Evolutionary conservation across 2,329 filamentous ascomycete species (phyloP), one percentile per base, ranked within the genome.

Genomic region (Colletotrichum siamense): DNA sequence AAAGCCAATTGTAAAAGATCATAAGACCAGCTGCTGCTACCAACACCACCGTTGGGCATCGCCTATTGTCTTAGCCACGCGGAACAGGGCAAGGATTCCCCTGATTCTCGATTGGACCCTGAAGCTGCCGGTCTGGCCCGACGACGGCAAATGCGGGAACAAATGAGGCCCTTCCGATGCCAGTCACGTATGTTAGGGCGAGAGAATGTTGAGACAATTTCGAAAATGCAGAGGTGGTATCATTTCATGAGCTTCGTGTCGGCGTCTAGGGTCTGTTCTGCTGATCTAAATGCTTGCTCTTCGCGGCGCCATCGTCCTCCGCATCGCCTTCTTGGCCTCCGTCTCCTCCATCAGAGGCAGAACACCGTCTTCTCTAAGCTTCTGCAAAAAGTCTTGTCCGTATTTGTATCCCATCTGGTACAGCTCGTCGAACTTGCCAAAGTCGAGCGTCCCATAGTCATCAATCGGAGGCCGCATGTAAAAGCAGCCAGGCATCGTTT

Each of bases 391-490:
- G 70, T 95, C 92, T 83, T 94, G 94, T 6, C 96, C 97, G 82
- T 93, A 99, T 71, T 91, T 90, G 85, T 98, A 98, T 2, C 97
- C 98, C 13, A 98, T 90, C 79, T 94, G 90, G 82, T 98, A 98
- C 70, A 99, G 96, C 88, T 99, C 98, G 81, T 99, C 96, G 84
- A 99, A 99, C 84, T 98, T 98, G 77, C 93, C 95, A 87, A 99
- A 99, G 75, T 99, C 97, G 34, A 99, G 88, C 2, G 97, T 99
- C 6, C 96, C 97, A 80, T 98, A 99, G 2, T 92, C 90, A 82
- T 99, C 97, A 78, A 99, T 94, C 0, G 97, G 97, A 6, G 98
- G 98, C 1, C 97, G 92, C 95, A 99, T 98, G 84, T 99, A 99
- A 69, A 98, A 89, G 84, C 96, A 99, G 0, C 97, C 97, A 1